Percentiles rank a stretch among this genome's conserved stretches.
Conservation (phyloP, 352 stramenopile genomes). For the Globisporangium middletonii region DNA sequence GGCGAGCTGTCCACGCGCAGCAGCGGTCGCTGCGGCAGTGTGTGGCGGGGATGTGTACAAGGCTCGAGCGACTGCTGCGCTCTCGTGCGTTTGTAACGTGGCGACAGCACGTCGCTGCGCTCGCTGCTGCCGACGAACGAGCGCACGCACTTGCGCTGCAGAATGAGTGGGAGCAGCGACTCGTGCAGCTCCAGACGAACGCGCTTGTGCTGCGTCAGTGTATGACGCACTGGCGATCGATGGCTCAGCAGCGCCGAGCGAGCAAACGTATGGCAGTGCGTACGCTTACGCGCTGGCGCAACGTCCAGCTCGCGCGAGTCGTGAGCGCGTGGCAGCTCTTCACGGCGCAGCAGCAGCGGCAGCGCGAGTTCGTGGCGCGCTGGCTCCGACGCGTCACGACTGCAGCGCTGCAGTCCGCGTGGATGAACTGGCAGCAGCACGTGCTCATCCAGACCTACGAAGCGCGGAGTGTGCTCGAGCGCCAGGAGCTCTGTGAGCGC, state of each 20-base stretch:
- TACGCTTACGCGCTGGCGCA: conserved; percentile 20
- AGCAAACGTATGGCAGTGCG: conserved; percentile 11
- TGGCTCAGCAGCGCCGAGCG: conserved; percentile 4
- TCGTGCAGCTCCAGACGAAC: conserved; percentile 18
- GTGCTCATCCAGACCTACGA: conserved; percentile 1
- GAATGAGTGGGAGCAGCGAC: conserved; percentile 17
- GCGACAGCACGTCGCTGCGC: conserved; percentile 13
- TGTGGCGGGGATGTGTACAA: not conserved
- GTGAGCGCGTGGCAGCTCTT: conserved; percentile 22
- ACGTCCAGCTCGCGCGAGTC: conserved; percentile 11
- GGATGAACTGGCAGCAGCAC: conserved; percentile 8
- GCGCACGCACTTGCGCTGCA: conserved; percentile 19
- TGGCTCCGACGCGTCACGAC: conserved; percentile 10
- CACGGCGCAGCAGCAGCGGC: conserved; percentile 9
- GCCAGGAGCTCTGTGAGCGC: not conserved
- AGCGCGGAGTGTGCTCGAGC: not conserved
- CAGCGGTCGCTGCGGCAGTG: not conserved
- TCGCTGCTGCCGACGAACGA: conserved; percentile 11
- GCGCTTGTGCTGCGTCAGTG: conserved; percentile 17
- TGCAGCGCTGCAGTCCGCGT: conserved; percentile 3
- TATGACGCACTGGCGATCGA: conserved; percentile 20
- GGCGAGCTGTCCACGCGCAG: conserved; percentile 7
- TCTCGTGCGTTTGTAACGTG: not conserved
- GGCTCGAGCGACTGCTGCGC: not conserved
- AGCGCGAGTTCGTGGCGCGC: conserved; percentile 20